Base-by-base conservation (phyloP, 345 rosid genomes). In the Sapria himalayana region DNA sequence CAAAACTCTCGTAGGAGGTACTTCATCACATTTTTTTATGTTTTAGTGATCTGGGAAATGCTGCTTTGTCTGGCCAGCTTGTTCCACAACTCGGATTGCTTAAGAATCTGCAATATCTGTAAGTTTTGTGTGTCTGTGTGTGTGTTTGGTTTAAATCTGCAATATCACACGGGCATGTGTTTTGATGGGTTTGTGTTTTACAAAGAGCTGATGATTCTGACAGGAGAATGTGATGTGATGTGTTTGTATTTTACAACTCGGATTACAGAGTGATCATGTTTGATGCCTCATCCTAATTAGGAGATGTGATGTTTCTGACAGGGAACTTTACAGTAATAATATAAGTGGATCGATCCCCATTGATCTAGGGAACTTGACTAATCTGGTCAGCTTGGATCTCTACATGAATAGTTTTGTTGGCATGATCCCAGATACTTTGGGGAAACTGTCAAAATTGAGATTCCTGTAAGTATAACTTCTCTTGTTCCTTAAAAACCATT, bases 361-460 rank as follows among this genome's bases (percentile, higher is more conserved):
- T 55, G 92, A 89, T 58, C 85, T 82, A 48, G 98, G 98, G 42
- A 89, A 82, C 55, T 60, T 89, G 60, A 89, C 95, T 43, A 82
- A 55, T 71, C 63, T 89, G 66, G 95, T 89, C 56, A 89, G 98
- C 66, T 70, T 89, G 86, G 98, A 89, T 76, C 95, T 89, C 48
- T 89, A 89, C 73, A 55, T 89, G 66, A 89, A 89, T 62, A 59
- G 72, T 57, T 89, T 89, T 60, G 58, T 64, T 15, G 98, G 98
- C 58, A 91, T 81, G 40, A 82, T 89, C 15, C 98, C 98, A 0
- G 84, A 67, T 49, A 56, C 93, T 9, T 52, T 89, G 59, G 93
- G 95, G 25, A 89, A 66, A 56, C 75, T 89, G 45, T 74, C 94
- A 29, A 89, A 79, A 57, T 63, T 89, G 53, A 69, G 98, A 19